Evolutionary conservation across 352 stramenopile species (phyloP), one percentile per base, ranked within the genome.

Genomic region (Phytopythium helicoides): DNA sequence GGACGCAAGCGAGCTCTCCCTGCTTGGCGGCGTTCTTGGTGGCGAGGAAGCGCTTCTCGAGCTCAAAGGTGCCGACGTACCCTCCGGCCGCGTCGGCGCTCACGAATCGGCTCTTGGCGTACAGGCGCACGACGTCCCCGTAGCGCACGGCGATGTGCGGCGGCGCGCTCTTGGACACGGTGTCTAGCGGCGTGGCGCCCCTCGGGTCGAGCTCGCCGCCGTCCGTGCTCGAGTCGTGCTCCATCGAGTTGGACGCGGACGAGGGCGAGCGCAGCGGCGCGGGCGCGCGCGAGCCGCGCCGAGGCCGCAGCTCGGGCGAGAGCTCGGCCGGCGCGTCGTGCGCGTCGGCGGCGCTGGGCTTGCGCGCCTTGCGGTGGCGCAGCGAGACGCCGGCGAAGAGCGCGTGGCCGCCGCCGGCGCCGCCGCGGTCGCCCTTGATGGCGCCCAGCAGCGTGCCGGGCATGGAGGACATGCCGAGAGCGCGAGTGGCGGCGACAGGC

Each of bases 51-150:
- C 76, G 62, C 31, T 83, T 83, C 19, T 58, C 67, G 45, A 76
- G 65, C 54, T 90, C 81, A 47, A 87, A 90, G 3, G 76, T 87
- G 25, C 81, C 83, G 3, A 93, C 77, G 52, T 87, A 88, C 3
- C 78, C 80, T n/a, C 78, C 72, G 0, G 44, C 22, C 11, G 62
- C 60, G 14, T 36, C 41, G 0, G 50, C 28, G 22, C 33, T 42
- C 6, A 62, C 68, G 47, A 86, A 91, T 38, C 80, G 86, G 55
- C 71, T 87, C 48, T 67, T 70, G 10, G 73, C 81, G 34, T 77
- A 91, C 9, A 91, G 67, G 2, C 81, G 77, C 47, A 91, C 78
- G 8, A 56, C 75, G 57, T 91, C 77, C 23, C 81, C 81, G 52
- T 87, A 91, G 11, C 78, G 73, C 22, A 91, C 66, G 9, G 77